Evolutionary conservation across 257 asterid species (phyloP), one percentile per base, ranked within the genome.

Genomic region (Paraleonurus japonicus): DNA sequence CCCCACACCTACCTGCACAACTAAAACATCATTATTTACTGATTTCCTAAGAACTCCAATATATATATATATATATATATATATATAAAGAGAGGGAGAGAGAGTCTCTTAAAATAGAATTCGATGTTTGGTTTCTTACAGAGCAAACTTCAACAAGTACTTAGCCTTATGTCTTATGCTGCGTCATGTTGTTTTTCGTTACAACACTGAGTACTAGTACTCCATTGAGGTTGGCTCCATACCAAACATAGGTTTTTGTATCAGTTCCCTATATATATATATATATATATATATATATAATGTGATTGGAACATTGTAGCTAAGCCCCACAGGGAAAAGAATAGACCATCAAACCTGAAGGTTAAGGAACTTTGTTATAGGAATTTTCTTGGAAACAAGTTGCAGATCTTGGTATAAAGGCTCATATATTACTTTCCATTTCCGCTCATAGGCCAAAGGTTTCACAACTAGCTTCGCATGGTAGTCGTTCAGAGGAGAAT

Each of bases 361-460:
- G 81, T 91, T 89, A 33, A 94, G 87, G 79, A 86, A 94, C 82
- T 81, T 89, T 26, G 98, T 89, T 71, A 94, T 60, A 0, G 98
- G 96, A 58, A 94, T 94, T 84, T 94, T 94, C 80, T 89, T 91
- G 67, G 99, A 94, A 78, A 94, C 89, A 76, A 94, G 90, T 62
- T 91, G 96, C 77, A 94, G 95, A 74, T 92, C 96, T 47, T 94
- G 98, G 63, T 69, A 73, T 32, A 94, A 71, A 50, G 99, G 99
- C 88, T 91, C 96, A n/a, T 83, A 94, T 33, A 89, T 78, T 53
- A 92, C 50, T 76, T 94, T 94, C 99, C 99, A 94, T 76, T 74
- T 82, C 76, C 95, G 90, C 67, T 89, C 95, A 55, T 68, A 78
- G 55, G 96, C 88, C 82, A 91, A 84, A 54, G 99, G 99, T 75